phyloP scores from a whole-genome alignment of 192 early-diverging fungal genomes.

The Coemansia sp. region DNA sequence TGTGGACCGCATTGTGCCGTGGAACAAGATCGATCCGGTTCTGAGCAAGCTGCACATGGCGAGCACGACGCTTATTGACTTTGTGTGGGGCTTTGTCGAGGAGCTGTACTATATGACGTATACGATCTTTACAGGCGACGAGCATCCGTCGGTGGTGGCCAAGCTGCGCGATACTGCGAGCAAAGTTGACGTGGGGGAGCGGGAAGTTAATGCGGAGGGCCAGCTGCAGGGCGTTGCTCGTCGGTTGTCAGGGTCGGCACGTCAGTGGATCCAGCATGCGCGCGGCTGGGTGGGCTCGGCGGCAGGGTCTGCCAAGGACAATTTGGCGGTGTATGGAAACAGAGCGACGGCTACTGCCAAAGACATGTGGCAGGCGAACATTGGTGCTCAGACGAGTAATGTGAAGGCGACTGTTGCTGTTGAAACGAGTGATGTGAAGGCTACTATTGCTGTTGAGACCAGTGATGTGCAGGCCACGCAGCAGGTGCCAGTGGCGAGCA shows the following conservation, averaged over 20 bases:
- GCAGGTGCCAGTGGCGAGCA: background rate
- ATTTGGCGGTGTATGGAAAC: constrained; percentile 19
- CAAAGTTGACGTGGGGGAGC: background rate
- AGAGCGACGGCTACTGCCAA: constrained; percentile 21
- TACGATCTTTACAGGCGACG: constrained; percentile 42
- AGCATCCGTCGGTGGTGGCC: constrained; percentile 35
- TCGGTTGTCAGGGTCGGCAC: constrained; percentile 36
- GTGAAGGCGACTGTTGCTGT: no score
- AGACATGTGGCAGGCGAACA: constrained; percentile 24
- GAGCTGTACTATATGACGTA: constrained; percentile 53
- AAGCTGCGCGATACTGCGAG: constrained; percentile 8
- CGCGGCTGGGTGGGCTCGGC: constrained; percentile 42
- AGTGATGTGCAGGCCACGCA: background rate
- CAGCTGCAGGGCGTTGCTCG: constrained; percentile 28
- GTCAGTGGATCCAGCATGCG: constrained; percentile 52
- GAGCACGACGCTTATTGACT: background rate
- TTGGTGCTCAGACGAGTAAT: background rate
- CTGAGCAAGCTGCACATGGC: background rate
- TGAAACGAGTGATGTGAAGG: background rate
- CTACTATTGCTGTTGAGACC: background rate
- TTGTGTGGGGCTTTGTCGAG: constrained; percentile 23
- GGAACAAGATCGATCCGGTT: constrained; percentile 33
- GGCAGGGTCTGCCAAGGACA: constrained; percentile 24
- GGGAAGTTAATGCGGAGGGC: constrained; percentile 16
- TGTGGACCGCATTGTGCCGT: constrained; percentile 52